phyloP scores from a whole-genome alignment of 139 green algal genomes.

The Tetradesmus lagerheimii region DNA sequence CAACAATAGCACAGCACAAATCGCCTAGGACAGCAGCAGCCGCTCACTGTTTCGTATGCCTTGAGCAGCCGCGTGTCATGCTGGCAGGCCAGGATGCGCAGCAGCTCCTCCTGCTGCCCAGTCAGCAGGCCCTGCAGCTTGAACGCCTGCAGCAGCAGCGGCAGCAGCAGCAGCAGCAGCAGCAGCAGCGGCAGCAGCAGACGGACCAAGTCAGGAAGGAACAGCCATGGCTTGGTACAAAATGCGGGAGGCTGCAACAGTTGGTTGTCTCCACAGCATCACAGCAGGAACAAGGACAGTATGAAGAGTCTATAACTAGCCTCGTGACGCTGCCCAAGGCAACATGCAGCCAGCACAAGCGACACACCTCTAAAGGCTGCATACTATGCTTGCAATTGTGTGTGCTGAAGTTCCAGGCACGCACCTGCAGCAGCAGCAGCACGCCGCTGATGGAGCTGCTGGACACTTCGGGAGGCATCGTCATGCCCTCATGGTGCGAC shows the following conservation, averaged over 20 bases:
- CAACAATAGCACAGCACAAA: neutral
- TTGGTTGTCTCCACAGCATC: too few species aligned
- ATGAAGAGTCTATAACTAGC: too few species aligned
- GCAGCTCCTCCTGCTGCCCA: conserved; percentile 53
- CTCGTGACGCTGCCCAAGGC: too few species aligned
- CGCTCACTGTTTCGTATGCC: conserved; percentile 33
- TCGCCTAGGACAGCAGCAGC: neutral
- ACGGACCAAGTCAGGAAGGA: neutral
- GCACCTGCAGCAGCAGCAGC: conserved; percentile 51
- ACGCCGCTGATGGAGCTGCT: conserved; percentile 44
- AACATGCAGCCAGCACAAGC: too few species aligned
- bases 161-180: conserved; percentile 58
- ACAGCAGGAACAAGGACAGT: too few species aligned
- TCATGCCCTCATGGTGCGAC: conserved; percentile 18
- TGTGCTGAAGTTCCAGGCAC: neutral
- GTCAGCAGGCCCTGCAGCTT: conserved; percentile 41
- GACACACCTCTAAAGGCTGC: too few species aligned
- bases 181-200: neutral
- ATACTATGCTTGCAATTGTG: neutral
- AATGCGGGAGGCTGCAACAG: too few species aligned
- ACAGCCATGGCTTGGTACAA: too few species aligned
- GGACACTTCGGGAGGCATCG: neutral
- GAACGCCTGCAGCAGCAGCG: conserved; percentile 57
- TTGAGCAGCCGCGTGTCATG: conserved; percentile 51
- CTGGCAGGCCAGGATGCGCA: conserved; percentile 55